Evolutionary conservation across 73 alveolate species (phyloP).

Genomic region (Paramecium caudatum): DNA sequence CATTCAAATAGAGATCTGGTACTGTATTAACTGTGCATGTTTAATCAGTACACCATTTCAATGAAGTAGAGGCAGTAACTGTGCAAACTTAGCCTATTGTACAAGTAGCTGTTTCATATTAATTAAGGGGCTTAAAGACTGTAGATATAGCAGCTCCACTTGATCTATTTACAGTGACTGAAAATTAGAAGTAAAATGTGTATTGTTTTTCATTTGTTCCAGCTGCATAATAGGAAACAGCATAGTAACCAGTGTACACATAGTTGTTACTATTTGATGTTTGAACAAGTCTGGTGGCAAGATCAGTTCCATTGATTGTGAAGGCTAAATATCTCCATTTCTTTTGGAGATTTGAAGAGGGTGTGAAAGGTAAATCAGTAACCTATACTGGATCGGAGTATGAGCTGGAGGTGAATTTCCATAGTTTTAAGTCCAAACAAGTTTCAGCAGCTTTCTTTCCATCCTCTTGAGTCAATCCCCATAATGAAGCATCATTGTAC

Average conservation of each 20-base stretch:
- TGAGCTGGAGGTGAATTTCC: neutral
- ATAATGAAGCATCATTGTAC: neutral
- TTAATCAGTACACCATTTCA: conserved; percentile 4
- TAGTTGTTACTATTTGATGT: neutral
- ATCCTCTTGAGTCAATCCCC: neutral
- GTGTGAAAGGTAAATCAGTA: neutral
- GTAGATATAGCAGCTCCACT: neutral
- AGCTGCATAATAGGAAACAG: conserved; percentile 24
- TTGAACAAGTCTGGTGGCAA: neutral
- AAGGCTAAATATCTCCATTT: conserved; percentile 1
- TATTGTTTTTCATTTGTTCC: neutral
- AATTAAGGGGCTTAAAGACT: neutral
- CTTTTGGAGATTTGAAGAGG: neutral
- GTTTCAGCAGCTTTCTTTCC: neutral
- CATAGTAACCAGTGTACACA: neutral
- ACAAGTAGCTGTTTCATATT: neutral
- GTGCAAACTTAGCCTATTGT: neutral
- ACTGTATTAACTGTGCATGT: neutral
- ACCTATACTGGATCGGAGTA: neutral
- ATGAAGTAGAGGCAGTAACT: neutral
- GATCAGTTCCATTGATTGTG: neutral
- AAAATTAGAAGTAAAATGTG: neutral
- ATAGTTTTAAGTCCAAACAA: neutral
- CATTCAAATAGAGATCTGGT: neutral
- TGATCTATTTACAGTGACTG: neutral